Percentiles rank a stretch among this genome's conserved stretches.
These are phyloP conservation scores for Colletotrichum chrysophilum DNA, from an alignment of 2,329 filamentous ascomycete species.

Conservation along the genomic window DNA sequence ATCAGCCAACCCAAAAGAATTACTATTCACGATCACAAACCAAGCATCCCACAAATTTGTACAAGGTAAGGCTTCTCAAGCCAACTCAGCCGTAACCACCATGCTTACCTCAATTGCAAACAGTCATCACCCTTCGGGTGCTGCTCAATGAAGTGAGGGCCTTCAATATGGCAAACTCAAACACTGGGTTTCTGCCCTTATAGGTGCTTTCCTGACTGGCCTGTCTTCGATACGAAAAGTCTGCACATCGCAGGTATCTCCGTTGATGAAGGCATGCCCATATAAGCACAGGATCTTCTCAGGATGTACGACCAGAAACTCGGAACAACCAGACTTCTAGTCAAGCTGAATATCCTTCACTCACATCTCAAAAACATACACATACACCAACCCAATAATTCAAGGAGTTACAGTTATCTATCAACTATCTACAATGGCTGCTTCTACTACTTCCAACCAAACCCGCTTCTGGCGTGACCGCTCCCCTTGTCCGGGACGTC, in stretches of 20 bases:
- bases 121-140: background rate
- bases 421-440: background rate
- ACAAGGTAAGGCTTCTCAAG: background rate
- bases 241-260: background rate
- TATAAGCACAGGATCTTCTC: background rate
- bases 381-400: background rate
- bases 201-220: background rate
- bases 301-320: background rate
- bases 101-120: background rate
- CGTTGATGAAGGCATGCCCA: background rate
- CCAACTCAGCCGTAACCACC: background rate
- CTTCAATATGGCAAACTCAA: background rate
- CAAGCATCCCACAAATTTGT: background rate
- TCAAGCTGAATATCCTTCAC: background rate
- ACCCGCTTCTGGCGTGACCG: background rate
- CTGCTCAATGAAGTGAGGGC: background rate
- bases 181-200: background rate
- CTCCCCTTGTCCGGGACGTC: background rate
- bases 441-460: background rate
- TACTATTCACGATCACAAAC: background rate
- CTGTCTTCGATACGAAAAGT: background rate
- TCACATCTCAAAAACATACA: background rate
- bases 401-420: background rate
- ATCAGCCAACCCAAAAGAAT: background rate
- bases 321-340: background rate